Conservation (phyloP, 768 basidiomycete genomes). For the Cystofilobasidium bisporidii region DNA sequence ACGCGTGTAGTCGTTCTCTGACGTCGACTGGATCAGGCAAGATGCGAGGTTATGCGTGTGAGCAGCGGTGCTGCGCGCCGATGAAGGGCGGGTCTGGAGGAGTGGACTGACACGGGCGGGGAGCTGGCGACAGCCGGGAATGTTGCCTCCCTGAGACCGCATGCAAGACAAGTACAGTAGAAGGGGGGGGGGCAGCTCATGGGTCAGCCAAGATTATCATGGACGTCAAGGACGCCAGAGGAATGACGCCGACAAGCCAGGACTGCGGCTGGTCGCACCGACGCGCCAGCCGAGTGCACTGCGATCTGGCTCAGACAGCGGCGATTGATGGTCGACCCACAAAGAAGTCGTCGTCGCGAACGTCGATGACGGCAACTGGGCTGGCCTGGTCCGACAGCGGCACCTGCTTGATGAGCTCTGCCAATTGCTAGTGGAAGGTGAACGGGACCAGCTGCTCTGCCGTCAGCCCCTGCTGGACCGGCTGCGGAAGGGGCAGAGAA, state of each 20-base stretch:
- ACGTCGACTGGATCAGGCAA: neutral
- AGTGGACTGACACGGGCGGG: neutral
- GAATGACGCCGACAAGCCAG: too few species aligned
- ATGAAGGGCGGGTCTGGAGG: too few species aligned
- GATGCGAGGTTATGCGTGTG: neutral
- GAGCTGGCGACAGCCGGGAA: constrained; percentile 7
- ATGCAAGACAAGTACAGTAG: too few species aligned
- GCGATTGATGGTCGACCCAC: too few species aligned
- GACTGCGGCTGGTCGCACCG: too few species aligned
- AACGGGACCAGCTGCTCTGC: too few species aligned
- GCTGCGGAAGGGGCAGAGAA: neutral
- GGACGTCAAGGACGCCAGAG: too few species aligned
- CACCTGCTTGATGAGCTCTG: neutral
- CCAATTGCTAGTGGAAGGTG: neutral
- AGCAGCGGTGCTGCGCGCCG: neutral
- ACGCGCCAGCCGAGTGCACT: too few species aligned
- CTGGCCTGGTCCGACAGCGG: neutral
- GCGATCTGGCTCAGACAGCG: too few species aligned
- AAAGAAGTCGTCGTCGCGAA: constrained; percentile 7
- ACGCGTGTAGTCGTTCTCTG: neutral
- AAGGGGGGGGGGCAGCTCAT: neutral
- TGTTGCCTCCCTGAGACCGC: constrained; percentile 7
- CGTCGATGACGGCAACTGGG: constrained; percentile 1
- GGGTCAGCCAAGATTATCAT: too few species aligned
- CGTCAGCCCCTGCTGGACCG: too few species aligned